Conservation (phyloP, 495 filamentous ascomycete species). For the Lasiosphaeria miniovina region DNA sequence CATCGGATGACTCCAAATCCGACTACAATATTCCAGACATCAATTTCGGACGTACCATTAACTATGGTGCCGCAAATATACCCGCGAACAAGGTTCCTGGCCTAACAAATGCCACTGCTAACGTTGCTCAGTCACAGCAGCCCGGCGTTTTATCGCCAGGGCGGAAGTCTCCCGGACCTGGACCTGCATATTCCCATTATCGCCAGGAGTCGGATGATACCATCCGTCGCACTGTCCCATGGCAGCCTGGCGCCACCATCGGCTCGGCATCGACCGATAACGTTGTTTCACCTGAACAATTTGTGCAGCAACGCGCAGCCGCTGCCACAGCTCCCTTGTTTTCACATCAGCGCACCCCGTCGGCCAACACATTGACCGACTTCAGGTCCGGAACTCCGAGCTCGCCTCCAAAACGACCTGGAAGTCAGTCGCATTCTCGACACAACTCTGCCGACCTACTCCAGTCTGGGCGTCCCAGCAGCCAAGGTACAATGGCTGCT, state of each 20-base stretch:
- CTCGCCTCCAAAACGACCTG: slow-evolving; percentile 22
- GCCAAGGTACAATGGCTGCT: slow-evolving; percentile 32
- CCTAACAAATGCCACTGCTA: neutral
- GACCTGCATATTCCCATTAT: slow-evolving; percentile 33
- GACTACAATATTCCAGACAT: slow-evolving; percentile 64
- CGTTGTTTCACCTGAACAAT: slow-evolving; percentile 65
- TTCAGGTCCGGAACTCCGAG: slow-evolving; percentile 44
- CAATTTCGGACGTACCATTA: slow-evolving; percentile 84
- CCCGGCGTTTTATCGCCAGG: slow-evolving; percentile 9
- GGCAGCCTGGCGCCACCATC: slow-evolving; percentile 69
- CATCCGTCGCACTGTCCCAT: slow-evolving; percentile 61
- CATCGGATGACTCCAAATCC: slow-evolving; percentile 20
- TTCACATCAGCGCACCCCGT: slow-evolving; percentile 57
- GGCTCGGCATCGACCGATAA: slow-evolving; percentile 39
- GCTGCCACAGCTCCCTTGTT: slow-evolving; percentile 45
- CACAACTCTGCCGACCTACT: slow-evolving; percentile 38
- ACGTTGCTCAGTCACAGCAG: slow-evolving; percentile 3
- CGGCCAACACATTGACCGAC: slow-evolving; percentile 51
- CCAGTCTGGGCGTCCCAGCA: slow-evolving; percentile 27
- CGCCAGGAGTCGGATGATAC: slow-evolving; percentile 48
- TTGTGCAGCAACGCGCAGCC: slow-evolving; percentile 78
- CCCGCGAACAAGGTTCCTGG: slow-evolving; percentile 22
- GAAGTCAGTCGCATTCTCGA: slow-evolving; percentile 44
- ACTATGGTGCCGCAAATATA: slow-evolving; percentile 47
- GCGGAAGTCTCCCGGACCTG: slow-evolving; percentile 41